These are phyloP conservation scores for Panicum miliaceum DNA, from an alignment of 176 grass and related monocot species.

Conservation along the genomic window DNA sequence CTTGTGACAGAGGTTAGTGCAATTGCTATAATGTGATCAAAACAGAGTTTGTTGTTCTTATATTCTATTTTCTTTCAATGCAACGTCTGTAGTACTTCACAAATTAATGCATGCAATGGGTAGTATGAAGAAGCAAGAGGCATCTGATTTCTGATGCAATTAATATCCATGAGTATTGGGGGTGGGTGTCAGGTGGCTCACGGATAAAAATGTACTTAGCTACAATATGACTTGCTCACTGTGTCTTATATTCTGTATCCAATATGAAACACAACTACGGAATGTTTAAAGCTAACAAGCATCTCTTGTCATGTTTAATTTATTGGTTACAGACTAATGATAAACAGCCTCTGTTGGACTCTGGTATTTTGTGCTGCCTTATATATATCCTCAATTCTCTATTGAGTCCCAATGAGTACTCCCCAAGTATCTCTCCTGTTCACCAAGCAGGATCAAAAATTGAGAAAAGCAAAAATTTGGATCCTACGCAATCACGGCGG, in stretches of 20 bases:
- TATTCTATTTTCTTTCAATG: conserved; percentile 30
- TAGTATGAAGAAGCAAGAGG: conserved; percentile 19
- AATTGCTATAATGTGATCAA: conserved; percentile 41
- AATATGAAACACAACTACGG: conserved; percentile 14
- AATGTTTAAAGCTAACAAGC: conserved; percentile 34
- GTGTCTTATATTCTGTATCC: conserved; percentile 34
- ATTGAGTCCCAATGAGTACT: conserved; percentile 67
- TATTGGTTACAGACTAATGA: conserved; percentile 72
- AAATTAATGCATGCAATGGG: conserved; percentile 25
- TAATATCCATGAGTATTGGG: conserved; percentile 5
- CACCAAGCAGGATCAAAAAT: conserved; percentile 54
- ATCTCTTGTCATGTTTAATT: conserved; percentile 62
- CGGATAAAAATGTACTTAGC: conserved; percentile 22
- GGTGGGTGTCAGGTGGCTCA: neutral
- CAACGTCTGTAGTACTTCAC: neutral
- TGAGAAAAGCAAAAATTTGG: conserved; percentile 66
- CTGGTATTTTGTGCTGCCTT: conserved; percentile 97
- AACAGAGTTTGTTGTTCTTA: conserved; percentile 32
- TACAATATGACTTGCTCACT: conserved; percentile 30
- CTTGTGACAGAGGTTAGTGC: conserved; percentile 93
- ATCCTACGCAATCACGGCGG: conserved; percentile 56
- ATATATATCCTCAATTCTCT: conserved; percentile 94
- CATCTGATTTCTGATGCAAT: conserved; percentile 26
- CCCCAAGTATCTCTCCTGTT: conserved; percentile 47
- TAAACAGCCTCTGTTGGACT: conserved; percentile 93